Base-by-base conservation (phyloP, 2,329 filamentous ascomycete species). In the Colletotrichum liriopes region DNA sequence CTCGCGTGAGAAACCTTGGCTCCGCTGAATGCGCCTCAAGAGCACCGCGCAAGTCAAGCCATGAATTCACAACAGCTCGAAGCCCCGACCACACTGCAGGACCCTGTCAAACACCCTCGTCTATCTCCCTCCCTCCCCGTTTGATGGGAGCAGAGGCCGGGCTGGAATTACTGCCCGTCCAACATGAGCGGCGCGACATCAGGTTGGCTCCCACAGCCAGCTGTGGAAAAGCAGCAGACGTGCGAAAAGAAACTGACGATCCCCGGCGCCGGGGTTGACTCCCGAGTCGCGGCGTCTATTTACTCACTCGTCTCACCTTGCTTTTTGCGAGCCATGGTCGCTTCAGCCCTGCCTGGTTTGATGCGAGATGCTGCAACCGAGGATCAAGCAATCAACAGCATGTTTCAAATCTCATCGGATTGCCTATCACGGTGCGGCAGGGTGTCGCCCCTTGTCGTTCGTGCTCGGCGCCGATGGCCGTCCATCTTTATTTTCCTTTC, bases 281-380 rank as follows among this genome's bases (percentile, higher is more conserved):
- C 11, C 18, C 7, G 56, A 59, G 37, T 59, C 23, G 32, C 6
- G 23, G 26, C n/a, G 32, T 39, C 60, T 41, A 18, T 56, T 26
- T 26, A 20, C 35, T 58, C 55, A 41, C n/a, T 20, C 37, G 37
- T 58, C n/a, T 26, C n/a, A 26, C n/a, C 55, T 58, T 58, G 16
- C 60, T 29, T 39, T 26, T 37, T 29, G 23, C 29, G n/a, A 29
- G 47, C 20, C n/a, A 37, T 52, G n/a, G 26, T n/a, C 60, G 29
- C 60, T 52, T 39, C 60, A 51, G 35, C 9, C 47, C 45, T 52
- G 45, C 29, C 26, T 26, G 9, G 23, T 18, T 20, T n/a, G 9
- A 39, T 51, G 60, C 54, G 41, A 18, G 54, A 58, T 58, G 54
- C 54, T 62, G 45, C 18, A n/a, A 39, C 5, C 5, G 49, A 45